phyloP scores from a whole-genome alignment of 1,284 basidiomycete genomes.

The Malassezia furfur region DNA sequence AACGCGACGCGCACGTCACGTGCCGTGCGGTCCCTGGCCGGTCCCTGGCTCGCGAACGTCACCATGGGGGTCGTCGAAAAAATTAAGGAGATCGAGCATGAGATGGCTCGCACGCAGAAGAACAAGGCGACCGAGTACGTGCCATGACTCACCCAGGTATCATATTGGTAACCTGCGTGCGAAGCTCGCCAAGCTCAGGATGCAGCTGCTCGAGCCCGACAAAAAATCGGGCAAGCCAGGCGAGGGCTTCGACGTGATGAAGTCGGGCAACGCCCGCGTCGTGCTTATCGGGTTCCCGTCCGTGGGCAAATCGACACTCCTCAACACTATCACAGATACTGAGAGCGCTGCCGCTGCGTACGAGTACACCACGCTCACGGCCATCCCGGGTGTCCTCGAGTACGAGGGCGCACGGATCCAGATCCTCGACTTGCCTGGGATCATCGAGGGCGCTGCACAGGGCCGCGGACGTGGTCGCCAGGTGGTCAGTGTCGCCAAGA shows the following conservation, averaged over 20 bases:
- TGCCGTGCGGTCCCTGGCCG: not conserved
- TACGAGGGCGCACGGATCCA: conserved; percentile 52
- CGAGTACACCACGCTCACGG: conserved; percentile 84
- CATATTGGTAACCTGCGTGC: conserved; percentile 41
- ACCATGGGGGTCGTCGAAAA: conserved; percentile 49
- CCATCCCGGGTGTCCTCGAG: conserved; percentile 30
- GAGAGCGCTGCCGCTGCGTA: conserved; percentile 80
- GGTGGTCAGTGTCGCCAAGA: conserved; percentile 72
- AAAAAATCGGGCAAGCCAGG: conserved; percentile 35
- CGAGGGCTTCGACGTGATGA: conserved; percentile 45
- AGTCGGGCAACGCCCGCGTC: conserved; percentile 52
- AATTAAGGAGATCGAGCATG: conserved; percentile 95
- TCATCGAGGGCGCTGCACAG: conserved; percentile 75
- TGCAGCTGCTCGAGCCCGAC: conserved; percentile 41
- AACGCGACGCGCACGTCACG: conserved; percentile 7
- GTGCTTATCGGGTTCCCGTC: conserved; percentile 69
- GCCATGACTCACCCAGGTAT: not conserved
- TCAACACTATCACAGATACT: conserved; percentile 85
- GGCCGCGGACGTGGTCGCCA: conserved; percentile 88
- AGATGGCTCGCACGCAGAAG: conserved; percentile 62
- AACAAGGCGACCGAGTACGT: conserved; percentile 49
- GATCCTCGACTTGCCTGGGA: conserved; percentile 80
- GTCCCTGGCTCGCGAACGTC: not conserved
- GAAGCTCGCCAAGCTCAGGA: conserved; percentile 41
- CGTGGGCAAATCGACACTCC: conserved; percentile 82